These are phyloP conservation scores for Thalia dealbata DNA, from an alignment of 176 grass and related monocot species.

Conservation along the genomic window DNA sequence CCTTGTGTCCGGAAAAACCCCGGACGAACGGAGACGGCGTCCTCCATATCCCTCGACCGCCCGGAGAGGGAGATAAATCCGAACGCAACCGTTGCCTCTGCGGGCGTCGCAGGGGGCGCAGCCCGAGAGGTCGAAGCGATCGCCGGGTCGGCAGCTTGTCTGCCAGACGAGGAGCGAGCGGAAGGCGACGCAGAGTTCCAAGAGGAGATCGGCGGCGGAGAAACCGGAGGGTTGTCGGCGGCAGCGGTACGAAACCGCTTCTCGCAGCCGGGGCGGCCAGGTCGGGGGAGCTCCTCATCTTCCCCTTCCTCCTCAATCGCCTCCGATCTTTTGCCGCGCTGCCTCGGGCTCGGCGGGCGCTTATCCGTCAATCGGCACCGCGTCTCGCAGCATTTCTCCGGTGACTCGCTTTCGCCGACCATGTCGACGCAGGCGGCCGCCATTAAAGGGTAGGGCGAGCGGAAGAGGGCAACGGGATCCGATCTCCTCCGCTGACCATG, in stretches of 20 bases:
- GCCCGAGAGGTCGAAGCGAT: background rate
- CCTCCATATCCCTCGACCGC: conserved; percentile 67
- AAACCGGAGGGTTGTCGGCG: background rate
- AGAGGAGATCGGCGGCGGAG: background rate
- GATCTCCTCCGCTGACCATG: conserved; percentile 8
- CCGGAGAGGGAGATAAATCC: conserved; percentile 47
- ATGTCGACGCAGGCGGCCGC: background rate
- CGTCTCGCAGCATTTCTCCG: conserved; percentile 28
- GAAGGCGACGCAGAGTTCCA: background rate
- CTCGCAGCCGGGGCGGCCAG: background rate
- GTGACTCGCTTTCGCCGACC: background rate
- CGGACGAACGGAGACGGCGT: conserved; percentile 43
- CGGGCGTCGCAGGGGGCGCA: background rate
- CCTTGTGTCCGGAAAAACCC: conserved; percentile 31
- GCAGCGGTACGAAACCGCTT: background rate
- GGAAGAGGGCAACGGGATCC: conserved; percentile 14
- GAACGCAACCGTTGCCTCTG: conserved; percentile 31
- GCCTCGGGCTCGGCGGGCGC: background rate
- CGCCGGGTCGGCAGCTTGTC: background rate
- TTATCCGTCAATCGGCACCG: conserved; percentile 14
- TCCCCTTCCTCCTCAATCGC: background rate
- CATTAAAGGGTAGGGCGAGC: conserved; percentile 12
- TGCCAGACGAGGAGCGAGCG: background rate
- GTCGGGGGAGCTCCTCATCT: too few relatives aligned
- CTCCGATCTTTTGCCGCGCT: background rate